phyloP scores from a whole-genome alignment of 352 stramenopile genomes.

The Phytophthora nicotianae region DNA sequence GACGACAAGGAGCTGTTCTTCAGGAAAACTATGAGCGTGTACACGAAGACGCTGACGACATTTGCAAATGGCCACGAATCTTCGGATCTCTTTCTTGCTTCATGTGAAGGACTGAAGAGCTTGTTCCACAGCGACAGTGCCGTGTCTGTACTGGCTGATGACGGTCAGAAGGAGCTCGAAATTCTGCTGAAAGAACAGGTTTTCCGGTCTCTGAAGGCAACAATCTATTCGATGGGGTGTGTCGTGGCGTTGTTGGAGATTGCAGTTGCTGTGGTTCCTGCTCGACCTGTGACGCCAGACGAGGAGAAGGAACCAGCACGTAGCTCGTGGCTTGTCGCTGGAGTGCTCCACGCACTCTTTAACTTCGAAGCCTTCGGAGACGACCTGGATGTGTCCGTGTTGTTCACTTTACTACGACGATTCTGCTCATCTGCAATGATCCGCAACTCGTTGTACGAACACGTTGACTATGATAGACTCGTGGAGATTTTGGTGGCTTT shows the following conservation, averaged over 20 bases:
- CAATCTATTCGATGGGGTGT: slow-evolving; percentile 59
- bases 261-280: slow-evolving; percentile 21
- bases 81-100: slow-evolving; percentile 43
- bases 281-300: not conserved
- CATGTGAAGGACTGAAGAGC: slow-evolving; percentile 51
- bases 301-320: slow-evolving; percentile 29
- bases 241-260: slow-evolving; percentile 60
- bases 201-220: slow-evolving; percentile 43
- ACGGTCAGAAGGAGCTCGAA: slow-evolving; percentile 28
- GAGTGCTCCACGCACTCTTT: slow-evolving; percentile 55
- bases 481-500: slow-evolving; percentile 47
- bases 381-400: slow-evolving; percentile 49
- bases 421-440: slow-evolving; percentile 47
- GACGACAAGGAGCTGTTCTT: slow-evolving; percentile 29
- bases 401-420: slow-evolving; percentile 48
- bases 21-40: slow-evolving; percentile 34
- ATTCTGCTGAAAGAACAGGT: slow-evolving; percentile 37
- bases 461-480: slow-evolving; percentile 52
- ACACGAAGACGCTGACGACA: slow-evolving; percentile 37
- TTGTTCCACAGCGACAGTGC: slow-evolving; percentile 43
- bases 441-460: slow-evolving; percentile 45
- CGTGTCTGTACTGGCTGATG: slow-evolving; percentile 15
- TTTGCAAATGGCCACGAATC: slow-evolving; percentile 50
- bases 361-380: slow-evolving; percentile 40
- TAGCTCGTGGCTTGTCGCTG: slow-evolving; percentile 53